These are phyloP conservation scores for Aspergillus carlsbadensis DNA, from an alignment of 495 filamentous ascomycete genomes.

Conservation along the genomic window DNA sequence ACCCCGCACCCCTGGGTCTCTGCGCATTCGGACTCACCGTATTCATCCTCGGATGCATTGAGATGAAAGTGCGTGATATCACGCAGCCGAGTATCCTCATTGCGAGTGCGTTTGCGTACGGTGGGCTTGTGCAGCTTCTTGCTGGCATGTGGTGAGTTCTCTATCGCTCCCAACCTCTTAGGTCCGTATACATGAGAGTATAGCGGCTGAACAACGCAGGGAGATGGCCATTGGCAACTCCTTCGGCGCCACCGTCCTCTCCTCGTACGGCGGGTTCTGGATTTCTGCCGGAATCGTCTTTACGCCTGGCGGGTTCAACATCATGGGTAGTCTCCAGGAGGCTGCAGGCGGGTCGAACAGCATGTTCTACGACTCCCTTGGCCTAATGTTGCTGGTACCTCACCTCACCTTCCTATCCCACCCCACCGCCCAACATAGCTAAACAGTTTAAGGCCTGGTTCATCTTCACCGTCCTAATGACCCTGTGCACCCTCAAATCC, in stretches of 20 bases:
- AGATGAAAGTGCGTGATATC: constrained; percentile 60
- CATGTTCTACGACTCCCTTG: constrained; percentile 65
- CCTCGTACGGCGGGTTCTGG: constrained; percentile 96
- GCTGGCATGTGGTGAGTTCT: constrained; percentile 91
- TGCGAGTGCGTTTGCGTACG: constrained; percentile 65
- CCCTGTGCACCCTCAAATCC: constrained; percentile 81
- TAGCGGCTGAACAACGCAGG: constrained; percentile 47
- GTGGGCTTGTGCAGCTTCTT: constrained; percentile 77
- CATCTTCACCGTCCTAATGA: constrained; percentile 79
- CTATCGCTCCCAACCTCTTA: not conserved
- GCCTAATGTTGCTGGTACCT: constrained; percentile 69
- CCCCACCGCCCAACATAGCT: no score
- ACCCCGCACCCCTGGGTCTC: constrained; percentile 76
- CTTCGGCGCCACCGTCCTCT: constrained; percentile 91
- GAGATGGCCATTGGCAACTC: constrained; percentile 95
- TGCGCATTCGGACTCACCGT: constrained; percentile 84
- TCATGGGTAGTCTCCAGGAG: constrained; percentile 38
- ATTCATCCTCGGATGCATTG: constrained; percentile 80
- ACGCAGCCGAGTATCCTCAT: constrained; percentile 60
- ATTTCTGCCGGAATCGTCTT: constrained; percentile 79
- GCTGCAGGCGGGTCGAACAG: constrained; percentile 42
- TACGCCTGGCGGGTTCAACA: constrained; percentile 68
- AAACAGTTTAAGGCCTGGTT: constrained; percentile 95
- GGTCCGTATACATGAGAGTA: no score
- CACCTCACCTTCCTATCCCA: not conserved